Percentiles rank a stretch among this genome's conserved stretches.
Conservation (phyloP, 441 rosid genomes). For the Aleurites moluccanus region DNA sequence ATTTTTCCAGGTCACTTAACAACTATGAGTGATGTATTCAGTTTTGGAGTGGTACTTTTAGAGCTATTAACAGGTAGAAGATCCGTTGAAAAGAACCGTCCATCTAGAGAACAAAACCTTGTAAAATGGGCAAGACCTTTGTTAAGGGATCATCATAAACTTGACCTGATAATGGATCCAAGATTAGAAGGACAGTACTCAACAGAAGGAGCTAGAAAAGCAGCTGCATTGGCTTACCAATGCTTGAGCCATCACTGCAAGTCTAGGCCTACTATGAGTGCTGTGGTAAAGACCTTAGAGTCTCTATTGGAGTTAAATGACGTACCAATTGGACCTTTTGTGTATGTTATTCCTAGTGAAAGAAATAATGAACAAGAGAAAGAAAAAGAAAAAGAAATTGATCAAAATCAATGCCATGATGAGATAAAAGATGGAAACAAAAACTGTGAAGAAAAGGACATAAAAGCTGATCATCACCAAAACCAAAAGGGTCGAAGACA, state of each 20-base stretch:
- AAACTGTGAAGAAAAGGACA: slow-evolving; percentile 11
- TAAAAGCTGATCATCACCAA: slow-evolving; percentile 10
- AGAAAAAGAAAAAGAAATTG: slow-evolving; percentile 10
- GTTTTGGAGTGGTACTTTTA: slow-evolving; percentile 82
- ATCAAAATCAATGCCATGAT: neutral
- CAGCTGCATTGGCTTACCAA: slow-evolving; percentile 57
- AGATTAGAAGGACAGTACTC: slow-evolving; percentile 72
- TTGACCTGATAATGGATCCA: slow-evolving; percentile 58
- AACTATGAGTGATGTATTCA: slow-evolving; percentile 79
- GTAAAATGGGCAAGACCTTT: slow-evolving; percentile 73
- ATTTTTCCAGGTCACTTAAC: slow-evolving; percentile 72
- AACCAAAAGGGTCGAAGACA: slow-evolving; percentile 27
- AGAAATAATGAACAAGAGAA: slow-evolving; percentile 7
- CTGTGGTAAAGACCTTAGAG: slow-evolving; percentile 62
- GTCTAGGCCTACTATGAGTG: slow-evolving; percentile 62
- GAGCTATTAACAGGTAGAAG: slow-evolving; percentile 70
- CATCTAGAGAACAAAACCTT: slow-evolving; percentile 49
- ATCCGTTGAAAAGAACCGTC: slow-evolving; percentile 59
- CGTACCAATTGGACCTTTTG: slow-evolving; percentile 41
- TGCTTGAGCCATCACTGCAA: slow-evolving; percentile 65
- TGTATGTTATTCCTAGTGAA: slow-evolving; percentile 45
- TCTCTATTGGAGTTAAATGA: slow-evolving; percentile 52
- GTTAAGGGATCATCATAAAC: slow-evolving; percentile 51
- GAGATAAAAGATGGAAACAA: slow-evolving; percentile 12
- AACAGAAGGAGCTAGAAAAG: slow-evolving; percentile 48